Evolutionary conservation across 148 eudicot genomes (phyloP).

Genomic region (Rhododendron molle): DNA sequence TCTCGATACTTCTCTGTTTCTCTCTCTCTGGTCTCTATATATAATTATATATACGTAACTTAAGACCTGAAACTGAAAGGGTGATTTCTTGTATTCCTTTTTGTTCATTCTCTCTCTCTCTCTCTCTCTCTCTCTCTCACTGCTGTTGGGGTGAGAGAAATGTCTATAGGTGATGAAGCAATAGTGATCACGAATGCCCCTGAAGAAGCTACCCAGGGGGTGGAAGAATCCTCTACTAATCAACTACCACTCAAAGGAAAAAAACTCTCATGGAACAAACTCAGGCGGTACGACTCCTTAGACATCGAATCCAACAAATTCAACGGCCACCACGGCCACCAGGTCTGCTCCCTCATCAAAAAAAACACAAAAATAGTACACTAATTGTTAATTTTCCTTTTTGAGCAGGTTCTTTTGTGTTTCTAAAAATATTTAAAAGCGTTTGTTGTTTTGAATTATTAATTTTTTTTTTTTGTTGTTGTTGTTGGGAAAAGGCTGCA

Average conservation of each 20-base stretch:
- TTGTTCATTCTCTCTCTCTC: too few species aligned
- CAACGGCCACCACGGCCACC: neutral
- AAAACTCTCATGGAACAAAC: conserved; percentile 1
- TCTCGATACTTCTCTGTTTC: too few species aligned
- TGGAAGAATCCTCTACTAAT: neutral
- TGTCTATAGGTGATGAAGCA: neutral
- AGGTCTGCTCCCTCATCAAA: neutral
- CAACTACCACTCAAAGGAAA: neutral
- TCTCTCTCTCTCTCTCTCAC: too few species aligned
- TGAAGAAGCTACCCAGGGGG: neutral
- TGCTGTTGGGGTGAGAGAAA: neutral
- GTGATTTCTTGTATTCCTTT: too few species aligned
- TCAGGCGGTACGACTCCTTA: conserved; percentile 12
- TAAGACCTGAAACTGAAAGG: too few species aligned
- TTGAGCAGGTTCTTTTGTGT: too few species aligned
- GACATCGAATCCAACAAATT: conserved; percentile 14
- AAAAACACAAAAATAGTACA: too few species aligned
- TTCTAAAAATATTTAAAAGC: too few species aligned
- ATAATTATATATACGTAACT: too few species aligned
- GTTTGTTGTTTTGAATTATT: too few species aligned
- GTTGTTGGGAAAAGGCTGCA: neutral
- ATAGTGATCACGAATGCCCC: too few species aligned
- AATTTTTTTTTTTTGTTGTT: neutral
- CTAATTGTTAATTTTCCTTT: too few species aligned
- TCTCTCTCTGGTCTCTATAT: neutral